Evolutionary conservation across 1,284 basidiomycete species (phyloP).

Genomic region (Cystobasidiaceae sp.): DNA sequence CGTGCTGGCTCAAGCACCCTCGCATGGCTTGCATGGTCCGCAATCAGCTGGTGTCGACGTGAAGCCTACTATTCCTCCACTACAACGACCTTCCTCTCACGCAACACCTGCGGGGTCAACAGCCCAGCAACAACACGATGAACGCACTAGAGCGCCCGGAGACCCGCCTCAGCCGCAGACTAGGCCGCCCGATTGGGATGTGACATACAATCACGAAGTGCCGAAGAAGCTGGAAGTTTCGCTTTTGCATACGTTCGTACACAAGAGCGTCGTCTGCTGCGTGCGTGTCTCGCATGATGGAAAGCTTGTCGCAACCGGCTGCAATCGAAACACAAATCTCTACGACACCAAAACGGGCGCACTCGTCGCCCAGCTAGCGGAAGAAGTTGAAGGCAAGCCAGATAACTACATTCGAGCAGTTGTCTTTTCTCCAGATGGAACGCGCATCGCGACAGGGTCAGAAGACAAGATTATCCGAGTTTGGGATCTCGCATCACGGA

Average conservation of each 20-base stretch:
- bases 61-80: background rate
- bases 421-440: constrained; percentile 76
- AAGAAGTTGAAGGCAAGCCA: constrained; percentile 56
- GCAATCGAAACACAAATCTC: constrained; percentile 83
- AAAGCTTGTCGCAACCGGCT: constrained; percentile 80
- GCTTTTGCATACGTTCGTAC: constrained; percentile 81
- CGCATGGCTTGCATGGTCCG: background rate
- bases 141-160: background rate
- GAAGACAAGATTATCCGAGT: constrained; percentile 78
- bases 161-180: constrained; percentile 1
- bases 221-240: constrained; percentile 79
- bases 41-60: background rate
- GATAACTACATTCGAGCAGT: constrained; percentile 80
- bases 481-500: constrained; percentile 75
- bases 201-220: constrained; percentile 80
- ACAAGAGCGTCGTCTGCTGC: constrained; percentile 90
- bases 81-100: background rate
- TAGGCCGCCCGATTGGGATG: constrained; percentile 73
- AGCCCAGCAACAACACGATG: background rate
- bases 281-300: constrained; percentile 86
- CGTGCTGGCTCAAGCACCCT: background rate
- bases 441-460: constrained; percentile 71
- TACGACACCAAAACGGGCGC: constrained; percentile 78
- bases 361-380: constrained; percentile 69
- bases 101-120: background rate